phyloP scores from a whole-genome alignment of 1,284 basidiomycete genomes.

The Heterobasidion irregulare region DNA sequence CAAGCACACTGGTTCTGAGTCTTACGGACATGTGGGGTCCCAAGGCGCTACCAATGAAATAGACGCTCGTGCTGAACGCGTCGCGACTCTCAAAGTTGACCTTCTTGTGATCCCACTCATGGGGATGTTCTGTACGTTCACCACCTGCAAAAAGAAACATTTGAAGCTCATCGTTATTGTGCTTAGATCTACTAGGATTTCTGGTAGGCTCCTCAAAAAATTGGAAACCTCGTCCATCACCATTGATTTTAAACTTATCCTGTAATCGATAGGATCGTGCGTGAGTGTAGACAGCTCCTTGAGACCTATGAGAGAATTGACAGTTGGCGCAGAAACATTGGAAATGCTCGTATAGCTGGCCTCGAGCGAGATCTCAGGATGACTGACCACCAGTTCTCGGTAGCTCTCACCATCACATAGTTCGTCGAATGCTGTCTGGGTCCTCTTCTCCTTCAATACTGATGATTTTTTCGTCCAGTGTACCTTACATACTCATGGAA shows the following conservation, averaged over 20 bases:
- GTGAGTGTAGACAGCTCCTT: conserved; percentile 3
- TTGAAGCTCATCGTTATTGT: not conserved
- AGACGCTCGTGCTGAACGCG: not conserved
- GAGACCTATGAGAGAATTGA: conserved; percentile 2
- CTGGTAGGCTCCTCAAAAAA: conserved; percentile 2
- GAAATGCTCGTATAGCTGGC: conserved; percentile 53
- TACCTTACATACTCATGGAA: conserved; percentile 52
- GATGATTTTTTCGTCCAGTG: conserved; percentile 13
- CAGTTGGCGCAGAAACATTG: conserved; percentile 39
- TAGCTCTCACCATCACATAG: conserved; percentile 13
- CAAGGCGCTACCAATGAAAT: too few species aligned
- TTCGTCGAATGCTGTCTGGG: conserved; percentile 3
- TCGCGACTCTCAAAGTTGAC: conserved; percentile 30
- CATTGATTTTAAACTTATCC: too few species aligned
- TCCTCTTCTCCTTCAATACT: not conserved
- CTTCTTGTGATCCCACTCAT: conserved; percentile 37
- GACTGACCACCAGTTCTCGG: conserved; percentile 31
- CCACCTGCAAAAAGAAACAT: not conserved
- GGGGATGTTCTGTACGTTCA: conserved; percentile 36
- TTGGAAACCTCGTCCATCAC: not conserved
- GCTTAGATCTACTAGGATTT: conserved; percentile 10
- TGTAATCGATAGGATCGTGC: conserved; percentile 7
- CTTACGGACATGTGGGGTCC: too few species aligned
- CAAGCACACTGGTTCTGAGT: too few species aligned
- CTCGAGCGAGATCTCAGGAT: conserved; percentile 45